Base-by-base conservation (phyloP, 2,329 filamentous ascomycete species). In the Trichoderma pleuroti region DNA sequence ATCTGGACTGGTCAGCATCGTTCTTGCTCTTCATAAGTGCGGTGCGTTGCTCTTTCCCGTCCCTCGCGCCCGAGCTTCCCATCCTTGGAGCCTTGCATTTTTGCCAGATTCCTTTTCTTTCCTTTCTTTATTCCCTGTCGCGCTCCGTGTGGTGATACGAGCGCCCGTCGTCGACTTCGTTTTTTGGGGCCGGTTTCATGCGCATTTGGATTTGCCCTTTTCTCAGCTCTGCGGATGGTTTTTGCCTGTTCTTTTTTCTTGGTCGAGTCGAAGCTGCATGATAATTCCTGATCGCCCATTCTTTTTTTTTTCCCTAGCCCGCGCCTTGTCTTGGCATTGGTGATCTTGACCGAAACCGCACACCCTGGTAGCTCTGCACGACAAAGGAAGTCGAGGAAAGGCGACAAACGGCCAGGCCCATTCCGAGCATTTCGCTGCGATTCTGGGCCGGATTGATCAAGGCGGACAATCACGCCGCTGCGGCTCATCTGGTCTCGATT, bases 301-400 rank as follows among this genome's bases (percentile, higher is more conserved):
- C 18, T 26, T 34, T 60, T 26, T 34, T 60, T 49, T 49, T 60
- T 34, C 34, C 14, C 21, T 32, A 60, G 39, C 49, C 24, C 30
- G 63, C 49, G 36, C 65, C 39, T 59, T 18, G 64, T 67, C 64
- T 67, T 67, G 64, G 56, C 65, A 49, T 30, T 49, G 65, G 39
- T 57, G 56, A 60, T 60, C 54, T 39, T 42, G 64, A 59, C 56
- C 34, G 26, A 30, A 68, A 60, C 36, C 65, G 65, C 65, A 34
- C 30, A 60, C 52, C 39, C 39, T 52, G 54, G 65, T 59, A 49
- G 28, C 36, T 49, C 39, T 60, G 56, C 39, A 68, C 65, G 54
- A 52, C 18, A 60, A 21, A 32, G 46, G 54, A 46, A 28, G 9
- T 21, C 26, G n/a, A 61, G 5, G 9, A 26, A 26, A 46, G 10